Base-by-base conservation (phyloP, 2,329 filamentous ascomycete species). In the Microsporum ferrugineum region DNA sequence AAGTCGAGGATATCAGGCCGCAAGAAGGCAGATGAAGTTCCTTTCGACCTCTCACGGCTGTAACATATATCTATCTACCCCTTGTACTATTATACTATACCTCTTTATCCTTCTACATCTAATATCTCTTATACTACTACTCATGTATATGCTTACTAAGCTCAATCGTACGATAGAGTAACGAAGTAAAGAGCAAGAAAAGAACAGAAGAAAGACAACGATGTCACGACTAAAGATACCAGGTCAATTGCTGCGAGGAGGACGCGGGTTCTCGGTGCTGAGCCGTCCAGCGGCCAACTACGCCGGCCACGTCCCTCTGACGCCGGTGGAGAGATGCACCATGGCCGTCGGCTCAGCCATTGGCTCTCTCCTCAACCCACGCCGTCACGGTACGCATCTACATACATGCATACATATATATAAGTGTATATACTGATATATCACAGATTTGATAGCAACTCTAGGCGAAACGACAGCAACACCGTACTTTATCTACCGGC, bases 401-500 rank as follows among this genome's bases (percentile, higher is more conserved):
- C 10, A 62, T 38, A 17, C 47, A 3, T 2, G 27, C 14, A 38
- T 14, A 49, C n/a, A 17, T 43, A 17, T 4, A 43, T n/a, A 41
- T 0, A 14, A 3, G 39, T 23, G 14, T 43, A 4, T 2, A 43
- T 23, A 6, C 34, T 33, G 31, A 29, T 41, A 34, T 3, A n/a
- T 12, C 23, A 14, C 69, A 89, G 94, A 99, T 77, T 85, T 99
- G 66, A 95, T 99, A 68, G 94, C 94, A 38, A 84, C 90, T 38
- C 84, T 95, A n/a, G 92, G 91, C 71, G 94, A 99, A 79, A 86
- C 91, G 33, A 97, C 94, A 2, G 90, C 91, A 27, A 90, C 91
- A 7, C 94, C 94, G 10, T 96, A 91, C 81, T 96, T 97, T 78
- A 91, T 96, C 75, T 84, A 89, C 75, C 88, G 89, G 61, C 88